Conservation (phyloP, 495 filamentous ascomycete genomes). For the Jackrogersella multiformis region DNA sequence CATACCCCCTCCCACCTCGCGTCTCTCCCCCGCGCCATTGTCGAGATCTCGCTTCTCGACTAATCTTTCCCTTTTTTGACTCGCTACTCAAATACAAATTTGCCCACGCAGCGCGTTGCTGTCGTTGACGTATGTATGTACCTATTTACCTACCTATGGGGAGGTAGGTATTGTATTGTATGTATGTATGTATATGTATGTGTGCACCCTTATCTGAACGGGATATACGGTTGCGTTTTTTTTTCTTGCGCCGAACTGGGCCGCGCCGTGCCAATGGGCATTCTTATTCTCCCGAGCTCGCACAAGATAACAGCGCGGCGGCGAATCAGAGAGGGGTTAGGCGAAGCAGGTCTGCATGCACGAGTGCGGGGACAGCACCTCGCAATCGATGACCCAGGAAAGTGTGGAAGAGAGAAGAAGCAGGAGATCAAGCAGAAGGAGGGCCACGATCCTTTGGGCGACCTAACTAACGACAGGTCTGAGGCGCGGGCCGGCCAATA, state of each 20-base stretch:
- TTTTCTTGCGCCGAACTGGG: slow-evolving; percentile 28
- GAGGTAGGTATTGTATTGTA: not conserved
- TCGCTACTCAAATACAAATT: not conserved
- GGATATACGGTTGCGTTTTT: slow-evolving; percentile 22
- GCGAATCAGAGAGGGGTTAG: slow-evolving; percentile 38
- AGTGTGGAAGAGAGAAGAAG: too few species aligned
- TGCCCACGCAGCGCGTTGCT: too few species aligned
- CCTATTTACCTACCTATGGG: too few species aligned
- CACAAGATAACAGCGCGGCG: slow-evolving; percentile 35
- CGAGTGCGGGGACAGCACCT: slow-evolving; percentile 27
- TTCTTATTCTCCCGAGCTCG: slow-evolving; percentile 42
- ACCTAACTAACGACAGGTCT: not conserved
- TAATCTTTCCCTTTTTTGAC: slow-evolving; percentile 36
- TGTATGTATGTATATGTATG: not conserved
- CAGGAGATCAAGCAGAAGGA: too few species aligned
- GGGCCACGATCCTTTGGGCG: slow-evolving; percentile 32
- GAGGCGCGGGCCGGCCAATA: slow-evolving; percentile 20
- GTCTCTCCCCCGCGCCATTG: too few species aligned
- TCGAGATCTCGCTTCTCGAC: too few species aligned
- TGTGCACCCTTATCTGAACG: too few species aligned
- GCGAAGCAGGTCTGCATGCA: slow-evolving; percentile 31
- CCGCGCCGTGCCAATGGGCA: slow-evolving; percentile 25
- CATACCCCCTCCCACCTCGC: not conserved
- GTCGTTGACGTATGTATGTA: too few species aligned
- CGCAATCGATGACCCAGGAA: slow-evolving; percentile 24